Base-by-base conservation (phyloP, 305 asterid genomes). In the Stenogyne calaminthoides region DNA sequence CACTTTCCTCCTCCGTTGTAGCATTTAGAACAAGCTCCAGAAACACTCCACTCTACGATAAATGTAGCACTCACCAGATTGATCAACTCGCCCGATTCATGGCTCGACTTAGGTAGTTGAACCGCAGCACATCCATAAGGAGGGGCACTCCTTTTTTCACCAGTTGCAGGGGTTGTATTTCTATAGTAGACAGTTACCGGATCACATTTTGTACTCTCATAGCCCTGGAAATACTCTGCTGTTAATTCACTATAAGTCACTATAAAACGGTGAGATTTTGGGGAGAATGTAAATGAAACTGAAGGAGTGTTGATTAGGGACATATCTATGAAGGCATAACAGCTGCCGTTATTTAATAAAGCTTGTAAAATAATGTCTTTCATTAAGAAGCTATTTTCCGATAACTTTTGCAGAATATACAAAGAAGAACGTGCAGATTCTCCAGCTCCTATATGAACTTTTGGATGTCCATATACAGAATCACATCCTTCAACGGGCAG, bases 1-100 rank as follows among this genome's bases (percentile, higher is more conserved):
- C 87, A 85, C 27, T 54, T 67, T 7, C 84, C 81, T 58, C 85
- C 87, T 5, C 74, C 51, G 9, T 1, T 9, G 44, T 73, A 63
- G 61, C 89, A 85, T 4, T 5, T 5, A 36, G 11, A 37, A 64
- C 83, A 75, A 18, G 9, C 58, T 51, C 56, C 55, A 6, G 77
- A 66, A 29, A 74, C 52, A 64, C 52, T 36, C 77, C 79, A 78
- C 65, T 76, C 81, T 18, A 82, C n/a, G 1, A 6, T 0, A 59
- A 32, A 75, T 0, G n/a, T 47, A 9, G 63, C 8, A 16, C 54
- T 69, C 27, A 78, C n/a, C 52, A 27, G 10, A 14, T 42, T 0
- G 63, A 68, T 29, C 51, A 75, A 9, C 1, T 47, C 58, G 3
- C 2, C 9, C n/a, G 46, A 49, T 14, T 64, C 15, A 0, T 4